These are phyloP conservation scores for Cordyceps pruinosa DNA, from an alignment of 2,329 filamentous ascomycete species.

Conservation along the genomic window DNA sequence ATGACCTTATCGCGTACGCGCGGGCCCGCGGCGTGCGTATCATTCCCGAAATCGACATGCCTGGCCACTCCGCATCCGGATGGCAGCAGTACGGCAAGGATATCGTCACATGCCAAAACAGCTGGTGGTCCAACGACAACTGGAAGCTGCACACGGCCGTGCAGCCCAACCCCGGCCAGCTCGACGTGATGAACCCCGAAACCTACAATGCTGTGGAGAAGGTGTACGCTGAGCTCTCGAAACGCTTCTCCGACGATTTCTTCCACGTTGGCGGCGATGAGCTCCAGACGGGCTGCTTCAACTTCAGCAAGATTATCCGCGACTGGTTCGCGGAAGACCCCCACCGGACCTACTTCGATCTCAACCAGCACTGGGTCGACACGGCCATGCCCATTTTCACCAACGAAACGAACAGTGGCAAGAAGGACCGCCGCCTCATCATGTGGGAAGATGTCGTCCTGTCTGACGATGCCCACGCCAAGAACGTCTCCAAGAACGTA, in stretches of 20 bases:
- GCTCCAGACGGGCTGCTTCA: slow-evolving; percentile 46
- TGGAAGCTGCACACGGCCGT: slow-evolving; percentile 47
- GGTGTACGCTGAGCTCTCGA: slow-evolving; percentile 46
- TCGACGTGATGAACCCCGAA: slow-evolving; percentile 48
- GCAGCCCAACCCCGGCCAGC: slow-evolving; percentile 49
- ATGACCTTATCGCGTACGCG: slow-evolving; percentile 40
- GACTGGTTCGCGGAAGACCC: slow-evolving; percentile 44
- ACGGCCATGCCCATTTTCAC: slow-evolving; percentile 42
- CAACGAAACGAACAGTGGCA: slow-evolving; percentile 16
- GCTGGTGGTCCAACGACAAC: slow-evolving; percentile 55
- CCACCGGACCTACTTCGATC: slow-evolving; percentile 39
- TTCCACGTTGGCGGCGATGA: slow-evolving; percentile 52
- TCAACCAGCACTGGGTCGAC: slow-evolving; percentile 49
- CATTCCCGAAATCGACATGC: slow-evolving; percentile 57
- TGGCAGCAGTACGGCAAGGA: slow-evolving; percentile 50
- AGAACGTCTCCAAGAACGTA: slow-evolving; percentile 41
- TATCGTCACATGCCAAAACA: slow-evolving; percentile 48
- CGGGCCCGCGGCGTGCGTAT: slow-evolving; percentile 50
- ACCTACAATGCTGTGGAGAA: slow-evolving; percentile 48
- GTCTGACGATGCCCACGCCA: slow-evolving; percentile 34
- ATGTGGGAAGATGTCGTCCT: slow-evolving; percentile 52
- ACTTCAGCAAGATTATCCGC: slow-evolving; percentile 43
- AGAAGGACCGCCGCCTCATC: slow-evolving; percentile 42
- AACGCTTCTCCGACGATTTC: slow-evolving; percentile 43
- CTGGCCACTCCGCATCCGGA: slow-evolving; percentile 48